Evolutionary conservation across 2,329 filamentous ascomycete species (phyloP).

Genomic region (Bisporella sp.): DNA sequence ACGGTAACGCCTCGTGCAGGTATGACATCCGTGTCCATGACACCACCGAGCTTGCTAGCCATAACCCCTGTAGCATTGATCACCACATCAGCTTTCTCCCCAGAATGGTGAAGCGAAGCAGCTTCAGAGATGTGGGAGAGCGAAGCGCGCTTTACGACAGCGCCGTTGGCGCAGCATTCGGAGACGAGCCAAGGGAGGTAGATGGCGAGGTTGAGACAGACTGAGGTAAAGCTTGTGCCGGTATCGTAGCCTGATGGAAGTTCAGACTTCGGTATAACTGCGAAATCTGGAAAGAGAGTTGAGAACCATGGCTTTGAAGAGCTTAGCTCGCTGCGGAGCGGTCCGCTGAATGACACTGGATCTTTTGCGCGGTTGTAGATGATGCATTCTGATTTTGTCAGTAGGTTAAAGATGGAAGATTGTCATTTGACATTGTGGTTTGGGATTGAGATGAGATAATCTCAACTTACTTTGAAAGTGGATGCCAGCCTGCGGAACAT

Average conservation of each 20-base stretch:
- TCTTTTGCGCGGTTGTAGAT: slow-evolving; percentile 39
- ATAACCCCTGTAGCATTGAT: slow-evolving; percentile 82
- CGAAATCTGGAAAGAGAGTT: slow-evolving; percentile 64
- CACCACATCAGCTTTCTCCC: slow-evolving; percentile 56
- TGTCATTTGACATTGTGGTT: not conserved
- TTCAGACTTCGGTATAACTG: slow-evolving; percentile 48
- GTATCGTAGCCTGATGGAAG: slow-evolving; percentile 61
- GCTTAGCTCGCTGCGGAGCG: slow-evolving; percentile 58
- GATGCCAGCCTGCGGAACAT: slow-evolving; percentile 70
- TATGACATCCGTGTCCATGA: slow-evolving; percentile 64
- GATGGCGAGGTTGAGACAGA: slow-evolving; percentile 85
- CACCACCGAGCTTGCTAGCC: slow-evolving; percentile 70
- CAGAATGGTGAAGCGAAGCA: slow-evolving; percentile 48
- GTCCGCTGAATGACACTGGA: slow-evolving; percentile 10
- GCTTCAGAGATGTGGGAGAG: slow-evolving; percentile 71
- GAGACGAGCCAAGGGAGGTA: slow-evolving; percentile 83
- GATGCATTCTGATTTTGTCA: slow-evolving; percentile 16
- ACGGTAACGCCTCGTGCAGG: slow-evolving; percentile 76
- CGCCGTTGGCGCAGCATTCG: slow-evolving; percentile 69
- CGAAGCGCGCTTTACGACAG: slow-evolving; percentile 55
- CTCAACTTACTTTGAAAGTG: slow-evolving; percentile 60
- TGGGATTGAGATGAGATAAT: not conserved
- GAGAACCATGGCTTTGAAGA: slow-evolving; percentile 67
- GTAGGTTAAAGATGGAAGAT: not conserved
- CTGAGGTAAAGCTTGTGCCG: slow-evolving; percentile 70